These are phyloP conservation scores for Ceratocystis destructans DNA, from an alignment of 2,329 filamentous ascomycete species.

Conservation along the genomic window DNA sequence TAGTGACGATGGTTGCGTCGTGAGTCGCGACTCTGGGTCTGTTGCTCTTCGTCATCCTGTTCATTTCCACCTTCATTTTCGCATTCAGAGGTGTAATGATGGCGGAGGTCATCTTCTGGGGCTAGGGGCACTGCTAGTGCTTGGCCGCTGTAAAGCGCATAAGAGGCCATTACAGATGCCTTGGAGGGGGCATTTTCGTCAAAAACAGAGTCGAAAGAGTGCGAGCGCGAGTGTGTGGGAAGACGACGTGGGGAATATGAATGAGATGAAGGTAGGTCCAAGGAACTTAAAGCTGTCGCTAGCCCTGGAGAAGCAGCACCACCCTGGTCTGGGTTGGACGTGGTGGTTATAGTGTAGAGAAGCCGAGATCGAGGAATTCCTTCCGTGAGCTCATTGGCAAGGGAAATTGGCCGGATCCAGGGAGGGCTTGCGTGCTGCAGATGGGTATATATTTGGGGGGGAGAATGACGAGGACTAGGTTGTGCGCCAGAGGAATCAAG, in stretches of 20 bases:
- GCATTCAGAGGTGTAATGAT: slow-evolving; percentile 7
- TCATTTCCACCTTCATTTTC: slow-evolving; percentile 2
- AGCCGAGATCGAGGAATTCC: slow-evolving; percentile 19
- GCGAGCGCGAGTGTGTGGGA: slow-evolving; percentile 14
- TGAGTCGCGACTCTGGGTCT: not conserved
- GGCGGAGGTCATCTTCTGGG: slow-evolving; percentile 6
- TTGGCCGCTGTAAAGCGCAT: slow-evolving; percentile 18
- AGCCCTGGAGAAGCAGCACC: slow-evolving; percentile 5
- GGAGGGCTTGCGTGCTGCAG: slow-evolving; percentile 10
- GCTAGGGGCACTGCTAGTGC: slow-evolving; percentile 11
- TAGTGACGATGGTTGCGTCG: slow-evolving; percentile 1
- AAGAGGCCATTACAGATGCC: slow-evolving; percentile 18
- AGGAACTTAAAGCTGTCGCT: slow-evolving; percentile 14
- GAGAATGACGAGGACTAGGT: not conserved
- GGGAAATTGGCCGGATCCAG: slow-evolving; percentile 18
- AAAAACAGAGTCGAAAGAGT: slow-evolving; percentile 17
- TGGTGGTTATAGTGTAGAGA: slow-evolving; percentile 16
- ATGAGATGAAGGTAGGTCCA: slow-evolving; percentile 16
- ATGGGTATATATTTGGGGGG: slow-evolving; percentile 1
- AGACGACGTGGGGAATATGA: slow-evolving; percentile 6
- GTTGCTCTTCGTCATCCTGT: not conserved
- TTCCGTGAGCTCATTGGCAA: slow-evolving; percentile 16
- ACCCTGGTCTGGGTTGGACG: slow-evolving; percentile 16
- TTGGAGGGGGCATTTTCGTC: slow-evolving; percentile 18
- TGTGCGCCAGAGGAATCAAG: not conserved